Evolutionary conservation across 495 filamentous ascomycete species (phyloP).

Genomic region (Paragyromitra xinjiangensis): DNA sequence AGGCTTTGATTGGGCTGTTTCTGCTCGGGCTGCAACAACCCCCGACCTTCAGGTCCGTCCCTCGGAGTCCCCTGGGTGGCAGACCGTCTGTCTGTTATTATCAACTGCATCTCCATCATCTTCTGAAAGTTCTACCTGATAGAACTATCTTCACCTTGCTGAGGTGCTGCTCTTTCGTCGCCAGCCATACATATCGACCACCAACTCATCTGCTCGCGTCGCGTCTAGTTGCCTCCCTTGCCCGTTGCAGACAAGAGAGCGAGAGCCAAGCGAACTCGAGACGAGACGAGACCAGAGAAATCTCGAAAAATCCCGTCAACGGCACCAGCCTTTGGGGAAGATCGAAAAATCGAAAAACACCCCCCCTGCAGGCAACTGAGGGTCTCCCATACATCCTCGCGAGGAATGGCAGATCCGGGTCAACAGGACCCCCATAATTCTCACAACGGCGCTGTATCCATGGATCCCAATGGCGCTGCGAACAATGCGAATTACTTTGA

Average conservation of each 20-base stretch:
- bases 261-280: slow-evolving; percentile 36
- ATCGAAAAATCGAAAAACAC: slow-evolving; percentile 25
- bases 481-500: slow-evolving; percentile 55
- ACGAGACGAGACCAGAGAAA: slow-evolving; percentile 36
- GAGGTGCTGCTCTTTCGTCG: slow-evolving; percentile 40
- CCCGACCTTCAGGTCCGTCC: slow-evolving; percentile 43
- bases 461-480: slow-evolving; percentile 54
- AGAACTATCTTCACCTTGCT: slow-evolving; percentile 33
- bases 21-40: slow-evolving; percentile 38
- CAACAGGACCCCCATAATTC: slow-evolving; percentile 52
- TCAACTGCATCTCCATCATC: slow-evolving; percentile 48
- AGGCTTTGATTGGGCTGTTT: slow-evolving; percentile 40
- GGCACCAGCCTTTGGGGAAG: slow-evolving; percentile 26
- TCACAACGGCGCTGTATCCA: slow-evolving; percentile 45
- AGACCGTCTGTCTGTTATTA: slow-evolving; percentile 48
- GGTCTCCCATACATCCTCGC: slow-evolving; percentile 32
- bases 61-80: slow-evolving; percentile 36
- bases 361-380: slow-evolving; percentile 44
- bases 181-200: slow-evolving; percentile 49
- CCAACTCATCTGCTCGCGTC: slow-evolving; percentile 44
- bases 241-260: slow-evolving; percentile 24
- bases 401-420: slow-evolving; percentile 54
- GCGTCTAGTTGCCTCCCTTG: slow-evolving; percentile 51
- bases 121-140: slow-evolving; percentile 51
- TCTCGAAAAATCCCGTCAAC: slow-evolving; percentile 39